Evolutionary conservation across 2,329 filamentous ascomycete species (phyloP).

Genomic region (Phyllosticta capitalensis): DNA sequence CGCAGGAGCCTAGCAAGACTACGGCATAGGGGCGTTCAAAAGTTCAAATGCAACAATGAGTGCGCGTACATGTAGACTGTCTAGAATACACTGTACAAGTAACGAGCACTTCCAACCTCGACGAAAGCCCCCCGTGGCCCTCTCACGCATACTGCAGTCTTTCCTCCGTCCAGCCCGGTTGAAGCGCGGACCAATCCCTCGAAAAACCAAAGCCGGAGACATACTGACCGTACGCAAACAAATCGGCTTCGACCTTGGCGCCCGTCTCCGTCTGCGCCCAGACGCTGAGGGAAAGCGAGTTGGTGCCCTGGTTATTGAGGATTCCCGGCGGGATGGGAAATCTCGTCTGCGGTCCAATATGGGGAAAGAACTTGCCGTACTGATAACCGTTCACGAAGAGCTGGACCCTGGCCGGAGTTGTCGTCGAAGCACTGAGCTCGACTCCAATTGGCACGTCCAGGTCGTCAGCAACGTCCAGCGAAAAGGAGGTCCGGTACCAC

Average conservation of each 20-base stretch:
- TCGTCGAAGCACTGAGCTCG: slow-evolving; percentile 33
- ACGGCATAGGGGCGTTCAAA: neutral
- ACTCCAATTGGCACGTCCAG: slow-evolving; percentile 51
- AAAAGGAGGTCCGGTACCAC: slow-evolving; percentile 46
- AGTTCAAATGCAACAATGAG: neutral
- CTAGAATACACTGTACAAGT: too few relatives aligned
- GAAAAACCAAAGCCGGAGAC: slow-evolving; percentile 45
- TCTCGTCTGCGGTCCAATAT: slow-evolving; percentile 50
- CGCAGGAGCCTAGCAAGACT: neutral
- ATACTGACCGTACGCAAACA: slow-evolving; percentile 47
- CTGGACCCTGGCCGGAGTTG: slow-evolving; percentile 38
- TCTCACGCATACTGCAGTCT: slow-evolving; percentile 8
- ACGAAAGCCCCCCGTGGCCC: too few relatives aligned
- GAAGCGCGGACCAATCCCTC: slow-evolving; percentile 20
- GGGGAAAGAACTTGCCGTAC: slow-evolving; percentile 50
- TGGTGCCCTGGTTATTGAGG: slow-evolving; percentile 48
- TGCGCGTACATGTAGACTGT: too few relatives aligned
- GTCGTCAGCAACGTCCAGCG: slow-evolving; percentile 41
- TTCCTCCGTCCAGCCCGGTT: slow-evolving; percentile 10
- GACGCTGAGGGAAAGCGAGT: slow-evolving; percentile 48
- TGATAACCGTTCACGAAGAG: slow-evolving; percentile 54
- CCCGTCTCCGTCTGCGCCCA: slow-evolving; percentile 45
- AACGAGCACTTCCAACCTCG: too few relatives aligned
- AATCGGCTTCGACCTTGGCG: slow-evolving; percentile 31
- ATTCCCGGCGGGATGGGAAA: slow-evolving; percentile 54